A percentile compares a stretch with the other conserved stretches of the same genome.
These are phyloP conservation scores for Abrus pulchellus DNA, from an alignment of 306 rosid species.

Conservation along the genomic window DNA sequence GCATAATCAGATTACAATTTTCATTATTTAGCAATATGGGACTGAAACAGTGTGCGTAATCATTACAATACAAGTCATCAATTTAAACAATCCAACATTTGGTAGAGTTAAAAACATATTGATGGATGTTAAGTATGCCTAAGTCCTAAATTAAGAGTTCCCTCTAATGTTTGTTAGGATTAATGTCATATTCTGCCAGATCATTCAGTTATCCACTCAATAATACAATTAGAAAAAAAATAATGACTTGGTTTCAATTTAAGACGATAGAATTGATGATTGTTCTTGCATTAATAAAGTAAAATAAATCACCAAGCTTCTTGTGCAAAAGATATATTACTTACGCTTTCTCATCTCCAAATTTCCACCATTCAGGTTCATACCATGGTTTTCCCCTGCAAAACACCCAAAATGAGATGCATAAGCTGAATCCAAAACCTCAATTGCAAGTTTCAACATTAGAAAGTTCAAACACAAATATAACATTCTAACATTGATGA, in stretches of 20 bases:
- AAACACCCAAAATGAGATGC: constrained; percentile 39
- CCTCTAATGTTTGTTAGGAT: constrained; percentile 30
- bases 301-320: constrained; percentile 23
- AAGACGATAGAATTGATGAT: constrained; percentile 6
- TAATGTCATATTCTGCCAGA: constrained; percentile 11
- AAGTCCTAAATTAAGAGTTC: constrained; percentile 15
- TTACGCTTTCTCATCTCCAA: constrained; percentile 97
- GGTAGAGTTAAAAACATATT: constrained; percentile 22
- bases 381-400: constrained; percentile 94
- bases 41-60: not conserved
- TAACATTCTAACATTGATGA: constrained; percentile 9
- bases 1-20: constrained; percentile 20
- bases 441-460: constrained; percentile 9
- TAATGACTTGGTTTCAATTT: constrained; percentile 5
- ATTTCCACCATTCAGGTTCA: constrained; percentile 99
- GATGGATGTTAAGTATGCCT: constrained; percentile 16
- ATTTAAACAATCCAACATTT: constrained; percentile 26
- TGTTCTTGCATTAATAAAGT: constrained; percentile 14
- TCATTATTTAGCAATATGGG: constrained; percentile 19
- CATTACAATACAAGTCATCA: constrained; percentile 9
- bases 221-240: constrained; percentile 15
- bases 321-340: constrained; percentile 51
- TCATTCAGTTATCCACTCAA: constrained; percentile 27
- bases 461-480: constrained; percentile 11
- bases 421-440: constrained; percentile 41